Conservation (phyloP, 2,329 filamentous ascomycete species). For the Delphinella strobiligena region DNA sequence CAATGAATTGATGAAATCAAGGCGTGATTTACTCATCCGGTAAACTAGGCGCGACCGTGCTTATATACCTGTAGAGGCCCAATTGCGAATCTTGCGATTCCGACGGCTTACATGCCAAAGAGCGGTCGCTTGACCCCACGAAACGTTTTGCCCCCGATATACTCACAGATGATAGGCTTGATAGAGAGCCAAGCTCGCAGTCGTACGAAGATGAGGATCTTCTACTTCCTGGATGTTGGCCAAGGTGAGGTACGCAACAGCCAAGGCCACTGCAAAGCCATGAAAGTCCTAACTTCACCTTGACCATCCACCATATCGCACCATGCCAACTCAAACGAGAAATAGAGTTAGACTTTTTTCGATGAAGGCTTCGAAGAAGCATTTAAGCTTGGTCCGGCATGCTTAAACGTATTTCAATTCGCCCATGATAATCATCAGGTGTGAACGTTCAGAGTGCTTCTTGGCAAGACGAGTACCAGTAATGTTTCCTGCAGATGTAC, state of each 20-base stretch:
- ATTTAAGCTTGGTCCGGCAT: too few relatives aligned
- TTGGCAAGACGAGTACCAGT: too few relatives aligned
- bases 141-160: background rate
- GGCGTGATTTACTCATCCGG: too few relatives aligned
- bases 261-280: constrained; percentile 4
- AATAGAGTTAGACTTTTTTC: background rate
- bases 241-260: constrained; percentile 8
- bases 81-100: background rate
- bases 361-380: too few relatives aligned
- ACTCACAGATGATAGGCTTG: background rate
- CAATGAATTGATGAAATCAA: too few relatives aligned
- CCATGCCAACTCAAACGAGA: background rate
- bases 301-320: background rate
- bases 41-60: background rate
- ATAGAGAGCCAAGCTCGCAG: background rate
- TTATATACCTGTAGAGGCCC: background rate
- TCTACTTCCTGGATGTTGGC: constrained; percentile 7
- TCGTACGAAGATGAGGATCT: constrained; percentile 1
- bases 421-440: too few relatives aligned
- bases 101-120: background rate
- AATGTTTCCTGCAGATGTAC: too few relatives aligned
- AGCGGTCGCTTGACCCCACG: background rate
- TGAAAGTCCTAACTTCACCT: constrained; percentile 4
- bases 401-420: too few relatives aligned
- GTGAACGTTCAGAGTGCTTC: too few relatives aligned